These are phyloP conservation scores for Lagerstroemia speciosa DNA, from an alignment of 345 rosid species.

Conservation along the genomic window DNA sequence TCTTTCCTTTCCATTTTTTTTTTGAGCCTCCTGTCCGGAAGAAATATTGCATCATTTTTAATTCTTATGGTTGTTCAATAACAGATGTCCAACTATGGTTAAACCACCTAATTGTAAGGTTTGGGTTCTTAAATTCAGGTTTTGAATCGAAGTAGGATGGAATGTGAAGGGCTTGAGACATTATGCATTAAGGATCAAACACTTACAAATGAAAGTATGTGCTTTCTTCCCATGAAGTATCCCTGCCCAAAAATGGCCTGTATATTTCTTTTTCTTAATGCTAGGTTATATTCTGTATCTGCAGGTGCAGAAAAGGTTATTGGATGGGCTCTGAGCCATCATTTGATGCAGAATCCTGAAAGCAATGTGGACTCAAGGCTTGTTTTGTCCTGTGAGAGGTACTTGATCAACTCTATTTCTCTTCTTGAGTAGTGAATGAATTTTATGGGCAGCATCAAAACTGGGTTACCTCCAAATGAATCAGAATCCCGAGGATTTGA, in stretches of 20 bases:
- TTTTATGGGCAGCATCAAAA: neutral
- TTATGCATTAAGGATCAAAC: slow-evolving; percentile 69
- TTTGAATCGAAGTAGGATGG: slow-evolving; percentile 52
- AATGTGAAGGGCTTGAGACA: slow-evolving; percentile 62
- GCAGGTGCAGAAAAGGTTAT: slow-evolving; percentile 80
- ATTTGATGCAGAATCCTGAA: slow-evolving; percentile 64
- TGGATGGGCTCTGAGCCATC: slow-evolving; percentile 82
- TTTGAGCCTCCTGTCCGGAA: neutral
- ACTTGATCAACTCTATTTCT: slow-evolving; percentile 13
- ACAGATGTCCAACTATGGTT: neutral
- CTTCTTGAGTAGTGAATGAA: slow-evolving; percentile 6
- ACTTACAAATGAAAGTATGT: slow-evolving; percentile 66
- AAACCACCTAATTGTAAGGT: neutral
- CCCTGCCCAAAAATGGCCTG: neutral
- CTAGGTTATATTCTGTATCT: slow-evolving; percentile 1
- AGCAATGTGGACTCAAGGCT: slow-evolving; percentile 44
- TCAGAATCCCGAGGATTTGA: no score
- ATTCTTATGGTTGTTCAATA: neutral
- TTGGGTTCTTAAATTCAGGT: slow-evolving; percentile 33
- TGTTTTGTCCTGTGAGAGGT: slow-evolving; percentile 72
- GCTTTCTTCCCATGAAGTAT: neutral
- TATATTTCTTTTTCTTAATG: neutral
- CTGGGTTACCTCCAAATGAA: no score
- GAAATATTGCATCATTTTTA: neutral
- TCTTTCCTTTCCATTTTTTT: neutral